These are phyloP conservation scores for Thermothielavioides terrestris DNA, from an alignment of 495 filamentous ascomycete genomes.

Conservation along the genomic window DNA sequence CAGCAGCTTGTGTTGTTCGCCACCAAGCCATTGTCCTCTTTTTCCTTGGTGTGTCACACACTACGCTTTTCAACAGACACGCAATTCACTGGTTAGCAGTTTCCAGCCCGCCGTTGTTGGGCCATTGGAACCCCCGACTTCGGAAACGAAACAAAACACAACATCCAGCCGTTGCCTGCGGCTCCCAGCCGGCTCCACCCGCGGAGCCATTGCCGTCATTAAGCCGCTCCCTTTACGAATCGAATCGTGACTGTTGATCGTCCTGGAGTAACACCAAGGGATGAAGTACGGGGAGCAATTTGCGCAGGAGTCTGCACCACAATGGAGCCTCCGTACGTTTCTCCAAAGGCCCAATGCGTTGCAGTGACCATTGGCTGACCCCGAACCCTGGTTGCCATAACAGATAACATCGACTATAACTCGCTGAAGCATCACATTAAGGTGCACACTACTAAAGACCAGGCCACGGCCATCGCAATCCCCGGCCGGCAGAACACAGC, in stretches of 20 bases:
- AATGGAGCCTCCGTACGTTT: slow-evolving; percentile 72
- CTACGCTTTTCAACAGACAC: too few species aligned
- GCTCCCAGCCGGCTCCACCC: not conserved
- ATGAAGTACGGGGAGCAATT: slow-evolving; percentile 69
- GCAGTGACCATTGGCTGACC: not conserved
- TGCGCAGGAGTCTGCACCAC: slow-evolving; percentile 76
- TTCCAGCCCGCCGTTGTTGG: too few species aligned
- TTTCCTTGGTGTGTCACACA: too few species aligned
- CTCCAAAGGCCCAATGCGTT: not conserved
- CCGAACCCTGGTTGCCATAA: not conserved
- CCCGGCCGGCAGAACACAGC: slow-evolving; percentile 49
- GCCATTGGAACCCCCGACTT: too few species aligned
- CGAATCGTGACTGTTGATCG: not conserved
- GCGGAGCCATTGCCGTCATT: not conserved
- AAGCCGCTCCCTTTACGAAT: not conserved
- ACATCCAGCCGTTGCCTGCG: not conserved
- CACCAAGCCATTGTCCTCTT: not conserved
- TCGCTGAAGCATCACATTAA: slow-evolving; percentile 68
- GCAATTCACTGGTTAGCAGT: not conserved
- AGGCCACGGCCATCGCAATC: slow-evolving; percentile 55
- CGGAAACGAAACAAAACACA: not conserved
- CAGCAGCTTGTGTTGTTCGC: not conserved
- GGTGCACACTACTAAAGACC: slow-evolving; percentile 51
- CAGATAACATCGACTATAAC: slow-evolving; percentile 69
- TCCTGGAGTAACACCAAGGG: not conserved